Evolutionary conservation across 495 filamentous ascomycete species (phyloP).

Genomic region (Xylaria longipes): DNA sequence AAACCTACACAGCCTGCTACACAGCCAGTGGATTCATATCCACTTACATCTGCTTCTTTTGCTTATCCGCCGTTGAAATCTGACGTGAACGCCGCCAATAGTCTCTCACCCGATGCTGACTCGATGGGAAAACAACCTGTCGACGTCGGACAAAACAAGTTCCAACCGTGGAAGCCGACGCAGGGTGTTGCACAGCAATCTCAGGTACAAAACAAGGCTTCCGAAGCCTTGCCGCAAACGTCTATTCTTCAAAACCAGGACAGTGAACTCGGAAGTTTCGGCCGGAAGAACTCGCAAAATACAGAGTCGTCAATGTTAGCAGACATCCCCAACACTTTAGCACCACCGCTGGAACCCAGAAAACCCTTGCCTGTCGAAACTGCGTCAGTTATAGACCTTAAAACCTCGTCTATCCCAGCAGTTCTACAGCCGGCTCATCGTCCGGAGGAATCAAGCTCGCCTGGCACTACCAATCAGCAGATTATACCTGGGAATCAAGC

Average conservation of each 20-base stretch:
- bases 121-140: neutral
- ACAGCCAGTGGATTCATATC: constrained; percentile 34
- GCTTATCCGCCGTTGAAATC: constrained; percentile 34
- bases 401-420: constrained; percentile 25
- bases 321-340: constrained; percentile 24
- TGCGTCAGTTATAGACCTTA: neutral
- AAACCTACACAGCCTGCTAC: constrained; percentile 12
- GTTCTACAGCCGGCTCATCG: constrained; percentile 28
- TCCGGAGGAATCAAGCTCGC: constrained; percentile 3
- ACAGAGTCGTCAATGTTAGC: neutral
- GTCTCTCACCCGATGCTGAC: neutral
- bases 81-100: neutral
- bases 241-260: constrained; percentile 38
- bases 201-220: constrained; percentile 24
- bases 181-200: constrained; percentile 23
- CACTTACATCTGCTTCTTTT: constrained; percentile 39
- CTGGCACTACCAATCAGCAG: constrained; percentile 9
- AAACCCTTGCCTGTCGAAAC: constrained; percentile 11
- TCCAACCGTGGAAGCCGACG: constrained; percentile 45
- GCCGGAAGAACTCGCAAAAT: constrained; percentile 21
- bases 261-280: constrained; percentile 30
- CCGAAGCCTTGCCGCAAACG: constrained; percentile 28
- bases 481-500: constrained; percentile 31
- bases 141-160: constrained; percentile 29
- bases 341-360: constrained; percentile 27